phyloP scores from a whole-genome alignment of 176 grass and related monocot species.

The Oryza nivara region DNA sequence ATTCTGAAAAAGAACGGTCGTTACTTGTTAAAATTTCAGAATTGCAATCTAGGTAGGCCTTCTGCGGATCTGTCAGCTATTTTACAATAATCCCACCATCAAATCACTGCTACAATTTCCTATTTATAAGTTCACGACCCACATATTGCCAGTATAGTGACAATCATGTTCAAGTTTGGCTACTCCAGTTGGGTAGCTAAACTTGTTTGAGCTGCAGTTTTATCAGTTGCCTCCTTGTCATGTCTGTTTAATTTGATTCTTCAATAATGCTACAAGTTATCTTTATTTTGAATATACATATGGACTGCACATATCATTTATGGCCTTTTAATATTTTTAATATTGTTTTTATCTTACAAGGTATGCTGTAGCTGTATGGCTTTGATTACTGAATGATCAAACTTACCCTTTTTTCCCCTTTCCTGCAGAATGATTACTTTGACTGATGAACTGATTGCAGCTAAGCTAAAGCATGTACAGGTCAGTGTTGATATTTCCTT shows the following conservation, averaged over 20 bases:
- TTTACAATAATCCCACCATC: background rate
- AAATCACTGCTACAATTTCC: conserved; percentile 10
- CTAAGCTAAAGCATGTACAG: conserved; percentile 80
- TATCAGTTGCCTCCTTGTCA: background rate
- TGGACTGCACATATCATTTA: background rate
- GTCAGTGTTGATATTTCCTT: conserved; percentile 32
- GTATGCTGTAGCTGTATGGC: background rate
- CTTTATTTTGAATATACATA: background rate
- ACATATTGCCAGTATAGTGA: background rate
- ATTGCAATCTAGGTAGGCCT: conserved; percentile 81
- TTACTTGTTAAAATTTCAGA: conserved; percentile 93
- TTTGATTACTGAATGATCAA: conserved; percentile 11
- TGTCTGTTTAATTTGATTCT: background rate
- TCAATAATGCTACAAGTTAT: background rate
- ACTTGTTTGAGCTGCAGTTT: background rate
- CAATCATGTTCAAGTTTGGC: conserved; percentile 16
- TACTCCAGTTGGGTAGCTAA: conserved; percentile 7
- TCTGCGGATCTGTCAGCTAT: background rate
- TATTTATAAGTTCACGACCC: conserved; percentile 22
- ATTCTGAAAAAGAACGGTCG: conserved; percentile 75
- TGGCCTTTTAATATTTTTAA: background rate
- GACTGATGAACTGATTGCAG: conserved; percentile 86
- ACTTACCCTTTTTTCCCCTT: conserved; percentile 10
- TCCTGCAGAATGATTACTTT: conserved; percentile 78
- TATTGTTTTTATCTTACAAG: background rate